phyloP scores from a whole-genome alignment of 2,329 filamentous ascomycete species.

The Claviceps pazoutovae region DNA sequence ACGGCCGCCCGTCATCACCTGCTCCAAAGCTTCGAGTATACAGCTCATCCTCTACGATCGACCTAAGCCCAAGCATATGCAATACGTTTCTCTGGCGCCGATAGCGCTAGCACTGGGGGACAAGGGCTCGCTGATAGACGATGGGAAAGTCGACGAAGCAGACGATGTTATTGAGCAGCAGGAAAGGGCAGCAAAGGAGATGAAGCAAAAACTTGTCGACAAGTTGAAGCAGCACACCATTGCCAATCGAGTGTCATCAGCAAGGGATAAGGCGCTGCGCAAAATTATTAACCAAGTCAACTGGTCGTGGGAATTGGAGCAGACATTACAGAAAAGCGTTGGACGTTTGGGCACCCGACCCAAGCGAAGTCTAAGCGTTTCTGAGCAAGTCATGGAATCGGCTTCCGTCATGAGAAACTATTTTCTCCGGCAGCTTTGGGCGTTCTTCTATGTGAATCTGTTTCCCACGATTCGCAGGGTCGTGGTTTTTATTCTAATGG shows the following conservation, averaged over 20 bases:
- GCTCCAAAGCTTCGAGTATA: conserved; percentile 55
- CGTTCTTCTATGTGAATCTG: conserved; percentile 58
- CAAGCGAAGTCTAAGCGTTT: conserved; percentile 79
- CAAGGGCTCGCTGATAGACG: conserved; percentile 36
- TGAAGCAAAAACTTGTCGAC: conserved; percentile 56
- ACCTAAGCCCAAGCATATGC: conserved; percentile 77
- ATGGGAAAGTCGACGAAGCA: conserved; percentile 29
- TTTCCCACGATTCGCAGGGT: conserved; percentile 60
- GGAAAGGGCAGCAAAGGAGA: conserved; percentile 41
- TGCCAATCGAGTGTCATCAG: conserved; percentile 57
- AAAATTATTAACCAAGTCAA: conserved; percentile 89
- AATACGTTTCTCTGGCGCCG: conserved; percentile 84
- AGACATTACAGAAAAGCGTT: conserved; percentile 77
- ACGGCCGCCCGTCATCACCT: conserved; percentile 58
- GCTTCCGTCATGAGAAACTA: conserved; percentile 75
- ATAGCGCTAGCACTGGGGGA: conserved; percentile 78
- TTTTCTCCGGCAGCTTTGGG: conserved; percentile 52
- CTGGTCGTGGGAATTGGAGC: conserved; percentile 81
- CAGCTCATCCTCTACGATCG: conserved; percentile 85
- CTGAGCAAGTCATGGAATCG: conserved; percentile 86
- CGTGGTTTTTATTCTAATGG: conserved; percentile 67
- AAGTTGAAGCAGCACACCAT: conserved; percentile 86
- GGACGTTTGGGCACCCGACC: conserved; percentile 68
- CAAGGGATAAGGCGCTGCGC: conserved; percentile 68
- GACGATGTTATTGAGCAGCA: conserved; percentile 62